Evolutionary conservation across 305 asterid species (phyloP).

Genomic region (Vinca major): DNA sequence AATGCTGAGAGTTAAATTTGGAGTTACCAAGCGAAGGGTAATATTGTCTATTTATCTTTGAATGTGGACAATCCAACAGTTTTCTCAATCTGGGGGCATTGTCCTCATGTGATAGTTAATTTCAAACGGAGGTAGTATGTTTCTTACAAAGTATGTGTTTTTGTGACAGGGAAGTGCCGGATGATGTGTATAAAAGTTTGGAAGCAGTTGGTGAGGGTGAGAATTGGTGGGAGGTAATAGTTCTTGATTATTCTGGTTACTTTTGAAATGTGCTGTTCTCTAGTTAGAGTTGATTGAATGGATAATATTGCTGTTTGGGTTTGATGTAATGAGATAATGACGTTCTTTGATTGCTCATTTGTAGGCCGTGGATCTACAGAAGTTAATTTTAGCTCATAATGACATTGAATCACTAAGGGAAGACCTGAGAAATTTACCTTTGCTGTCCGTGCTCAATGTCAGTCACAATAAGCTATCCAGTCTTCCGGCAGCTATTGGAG

Average conservation of each 20-base stretch:
- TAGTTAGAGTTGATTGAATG: background rate
- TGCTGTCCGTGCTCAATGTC: slow-evolving; percentile 59
- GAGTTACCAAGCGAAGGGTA: too few species aligned
- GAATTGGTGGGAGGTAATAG: slow-evolving; percentile 98
- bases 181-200: slow-evolving; percentile 69
- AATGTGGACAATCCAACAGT: too few species aligned
- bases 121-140: background rate
- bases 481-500: slow-evolving; percentile 90
- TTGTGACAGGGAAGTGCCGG: slow-evolving; percentile 66
- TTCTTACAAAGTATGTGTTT: background rate
- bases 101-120: too few species aligned
- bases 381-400: slow-evolving; percentile 91
- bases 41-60: too few species aligned
- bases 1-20: too few species aligned
- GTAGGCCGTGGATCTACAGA: slow-evolving; percentile 89
- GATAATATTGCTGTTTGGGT: slow-evolving; percentile 5
- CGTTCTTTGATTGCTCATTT: slow-evolving; percentile 16
- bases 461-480: slow-evolving; percentile 70
- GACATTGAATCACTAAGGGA: slow-evolving; percentile 66
- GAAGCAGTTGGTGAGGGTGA: slow-evolving; percentile 75
- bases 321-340: background rate
- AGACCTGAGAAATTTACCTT: slow-evolving; percentile 67
- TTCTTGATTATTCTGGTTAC: background rate
- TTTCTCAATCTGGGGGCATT: too few species aligned
- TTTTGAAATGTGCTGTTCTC: background rate